A percentile compares a stretch with the other conserved stretches of the same genome.
Conservation (phyloP, 129 eudicot genomes). For the Flaveria ramosissima region DNA sequence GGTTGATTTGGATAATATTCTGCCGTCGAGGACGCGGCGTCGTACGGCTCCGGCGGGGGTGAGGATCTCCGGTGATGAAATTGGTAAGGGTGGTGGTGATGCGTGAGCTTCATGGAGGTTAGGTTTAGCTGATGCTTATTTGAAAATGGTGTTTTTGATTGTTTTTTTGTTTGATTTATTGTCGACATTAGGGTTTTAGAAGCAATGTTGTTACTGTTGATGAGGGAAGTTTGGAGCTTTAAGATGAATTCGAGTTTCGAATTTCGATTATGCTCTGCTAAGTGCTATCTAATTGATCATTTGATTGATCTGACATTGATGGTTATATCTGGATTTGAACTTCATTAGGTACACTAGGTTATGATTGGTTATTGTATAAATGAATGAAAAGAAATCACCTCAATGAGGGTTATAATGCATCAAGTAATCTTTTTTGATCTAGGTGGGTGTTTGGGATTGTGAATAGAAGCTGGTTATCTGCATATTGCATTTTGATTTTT, state of each 20-base stretch:
- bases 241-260: constrained; percentile 22
- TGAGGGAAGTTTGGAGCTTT: constrained; percentile 8
- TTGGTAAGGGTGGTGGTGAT: constrained; percentile 23
- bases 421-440: neutral
- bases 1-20: constrained; percentile 90
- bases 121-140: constrained; percentile 12
- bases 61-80: constrained; percentile 36
- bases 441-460: neutral
- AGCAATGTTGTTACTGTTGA: constrained; percentile 30
- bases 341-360: neutral
- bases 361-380: neutral
- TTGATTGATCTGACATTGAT: constrained; percentile 24
- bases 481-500: neutral
- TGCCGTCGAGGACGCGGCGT: constrained; percentile 92
- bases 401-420: neutral
- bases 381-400: too few species aligned
- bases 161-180: neutral
- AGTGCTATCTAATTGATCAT: constrained; percentile 6
- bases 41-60: constrained; percentile 49
- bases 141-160: constrained; percentile 7
- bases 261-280: constrained; percentile 12
- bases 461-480: neutral
- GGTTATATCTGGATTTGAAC: neutral
- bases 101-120: constrained; percentile 34
- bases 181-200: constrained; percentile 26